Conservation (phyloP, 371 early-diverging fungal genomes). For the Circinella minor region DNA sequence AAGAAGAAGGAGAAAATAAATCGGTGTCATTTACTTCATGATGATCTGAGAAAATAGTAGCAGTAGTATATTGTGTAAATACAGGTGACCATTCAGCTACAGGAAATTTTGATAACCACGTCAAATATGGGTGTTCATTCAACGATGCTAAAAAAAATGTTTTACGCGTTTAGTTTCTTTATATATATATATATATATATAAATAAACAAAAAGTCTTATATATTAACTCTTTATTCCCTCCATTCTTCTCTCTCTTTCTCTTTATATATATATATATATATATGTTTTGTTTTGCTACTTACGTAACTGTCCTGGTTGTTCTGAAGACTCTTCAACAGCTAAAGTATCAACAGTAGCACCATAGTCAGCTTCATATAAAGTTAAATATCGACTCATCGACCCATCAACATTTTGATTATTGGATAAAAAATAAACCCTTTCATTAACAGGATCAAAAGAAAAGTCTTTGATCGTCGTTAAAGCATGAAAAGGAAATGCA, state of each 20-base stretch:
- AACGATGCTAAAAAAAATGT: background rate
- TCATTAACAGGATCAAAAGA: constrained; percentile 50
- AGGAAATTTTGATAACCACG: constrained; percentile 9
- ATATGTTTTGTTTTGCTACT: background rate
- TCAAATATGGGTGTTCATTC: constrained; percentile 15
- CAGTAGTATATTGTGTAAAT: constrained; percentile 22
- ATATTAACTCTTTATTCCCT: no score
- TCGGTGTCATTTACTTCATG: no score
- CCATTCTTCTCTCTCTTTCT: no score
- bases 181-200: no score
- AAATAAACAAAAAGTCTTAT: no score
- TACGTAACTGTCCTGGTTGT: background rate
- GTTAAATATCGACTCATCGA: constrained; percentile 25
- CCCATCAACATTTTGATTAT: constrained; percentile 34
- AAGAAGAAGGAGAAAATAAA: background rate
- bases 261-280: background rate
- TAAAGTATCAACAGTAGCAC: background rate
- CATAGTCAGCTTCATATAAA: constrained; percentile 33
- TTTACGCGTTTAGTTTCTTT: no score
- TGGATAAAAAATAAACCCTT: constrained; percentile 64
- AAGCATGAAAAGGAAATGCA: constrained; percentile 31
- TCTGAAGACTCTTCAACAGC: background rate
- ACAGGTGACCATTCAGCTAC: constrained; percentile 14
- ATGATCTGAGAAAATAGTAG: background rate
- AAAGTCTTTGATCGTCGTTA: constrained; percentile 61